Conservation (phyloP, 2,329 filamentous ascomycete genomes). For the Ascomycota sp. region DNA sequence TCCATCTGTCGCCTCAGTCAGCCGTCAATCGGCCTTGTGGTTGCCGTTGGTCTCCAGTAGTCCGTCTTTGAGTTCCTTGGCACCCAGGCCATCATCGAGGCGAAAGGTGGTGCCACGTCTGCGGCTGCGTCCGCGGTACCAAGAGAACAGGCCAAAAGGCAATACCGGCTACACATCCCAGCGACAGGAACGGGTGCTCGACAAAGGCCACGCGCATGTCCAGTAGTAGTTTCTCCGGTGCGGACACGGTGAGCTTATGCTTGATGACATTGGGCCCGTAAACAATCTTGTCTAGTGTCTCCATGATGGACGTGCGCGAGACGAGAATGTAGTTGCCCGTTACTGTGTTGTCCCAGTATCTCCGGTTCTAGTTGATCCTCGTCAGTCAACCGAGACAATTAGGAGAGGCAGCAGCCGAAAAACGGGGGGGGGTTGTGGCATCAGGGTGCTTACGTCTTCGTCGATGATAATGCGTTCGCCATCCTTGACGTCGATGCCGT, state of each 20-base stretch:
- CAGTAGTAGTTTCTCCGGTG: constrained; percentile 51
- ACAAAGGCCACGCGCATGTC: constrained; percentile 37
- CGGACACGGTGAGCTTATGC: constrained; percentile 57
- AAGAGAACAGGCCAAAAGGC: constrained; percentile 29
- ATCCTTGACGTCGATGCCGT: constrained; percentile 71
- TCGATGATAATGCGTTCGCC: constrained; percentile 92
- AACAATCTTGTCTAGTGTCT: constrained; percentile 58
- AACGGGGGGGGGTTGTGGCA: too few species aligned
- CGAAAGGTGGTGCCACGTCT: constrained; percentile 39
- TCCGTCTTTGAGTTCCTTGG: constrained; percentile 40
- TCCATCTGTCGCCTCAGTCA: too few species aligned
- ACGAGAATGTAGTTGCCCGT: constrained; percentile 81
- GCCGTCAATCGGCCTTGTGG: constrained; percentile 16
- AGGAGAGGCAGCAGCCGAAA: background rate
- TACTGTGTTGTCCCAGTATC: constrained; percentile 85
- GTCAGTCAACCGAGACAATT: background rate
- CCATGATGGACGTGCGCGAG: constrained; percentile 75
- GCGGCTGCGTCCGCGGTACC: constrained; percentile 33
- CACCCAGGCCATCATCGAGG: constrained; percentile 33
- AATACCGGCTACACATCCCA: constrained; percentile 36
- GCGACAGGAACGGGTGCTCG: constrained; percentile 37
- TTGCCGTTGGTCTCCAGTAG: constrained; percentile 28
- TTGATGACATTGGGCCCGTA: constrained; percentile 49
- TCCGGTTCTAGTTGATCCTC: constrained; percentile 43
- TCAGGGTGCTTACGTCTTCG: constrained; percentile 59